Evolutionary conservation across 1,284 basidiomycete genomes (phyloP), one percentile per base, ranked within the genome.

Genomic region (Prillingera fragicola): DNA sequence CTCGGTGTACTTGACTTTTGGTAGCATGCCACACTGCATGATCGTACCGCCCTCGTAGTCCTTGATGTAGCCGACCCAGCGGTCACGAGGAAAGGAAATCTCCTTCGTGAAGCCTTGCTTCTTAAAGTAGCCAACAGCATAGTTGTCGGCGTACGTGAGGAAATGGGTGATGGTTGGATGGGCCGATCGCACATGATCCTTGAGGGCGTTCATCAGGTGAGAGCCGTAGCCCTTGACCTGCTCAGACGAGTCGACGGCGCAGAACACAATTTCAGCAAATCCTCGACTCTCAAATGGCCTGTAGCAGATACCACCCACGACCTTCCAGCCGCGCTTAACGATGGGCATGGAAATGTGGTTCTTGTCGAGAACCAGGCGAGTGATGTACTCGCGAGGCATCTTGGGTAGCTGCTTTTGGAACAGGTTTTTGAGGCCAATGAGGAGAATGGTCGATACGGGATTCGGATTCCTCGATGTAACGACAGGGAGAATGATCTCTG

Each of bases 41-140:
- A 98, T 87, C 34, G 95, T 99, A n/a, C 91, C 94, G 36, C 95
- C 95, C 68, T 99, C 95, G 70, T 99, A 99, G 69, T 99, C 95
- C 71, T 98, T 99, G 81, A 99, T 98, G 70, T 99, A 98, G 1
- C 94, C 95, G 1, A 94, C 92, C 95, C 95, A 99, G 4, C 86
- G 77, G 2, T 87, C 83, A 29, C 92, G 81, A 47, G 87, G 84
- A 15, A 95, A 80, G 0, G 84, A 85, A 56, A 99, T 95, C 55
- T 98, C 92, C 70, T 97, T 98, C 1, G 89, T 88, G 72, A 99
- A 99, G 0, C 94, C 92, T 60, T 97, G 94, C 70, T 98, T 98
- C 67, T 92, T 91, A 75, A 98, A 98, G 72, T 96, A 98, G 6
- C 95, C 95, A 40, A 98, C 92, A 8, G 94, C 92, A 67, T 91